Base-by-base conservation (phyloP, 2,329 filamentous ascomycete species). In the Pyricularia grisea region DNA sequence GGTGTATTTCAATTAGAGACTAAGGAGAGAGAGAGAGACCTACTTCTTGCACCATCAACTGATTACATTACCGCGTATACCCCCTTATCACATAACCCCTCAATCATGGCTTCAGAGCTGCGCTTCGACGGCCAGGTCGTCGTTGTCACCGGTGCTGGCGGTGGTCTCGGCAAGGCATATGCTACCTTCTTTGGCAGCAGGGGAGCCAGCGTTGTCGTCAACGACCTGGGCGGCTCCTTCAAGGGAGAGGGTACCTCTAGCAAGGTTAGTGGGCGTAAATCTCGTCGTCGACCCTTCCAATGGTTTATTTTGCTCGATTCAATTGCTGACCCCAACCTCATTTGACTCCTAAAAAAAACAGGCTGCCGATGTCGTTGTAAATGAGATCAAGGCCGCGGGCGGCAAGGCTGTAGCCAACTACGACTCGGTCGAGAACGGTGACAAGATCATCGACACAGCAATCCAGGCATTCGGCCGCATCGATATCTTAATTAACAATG, bases 381-480 rank as follows among this genome's bases (percentile, higher is more conserved):
- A 92, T 74, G 90, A 93, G 82, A 94, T 94, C 81, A 93, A 90
- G 81, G 86, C 89, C 77, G 91, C 90, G 68, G 95, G 95, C 79
- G 95, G 95, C 79, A 96, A 97, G 81, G 95, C 95, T 70, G 94
- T 97, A 67, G 93, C 94, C 80, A 98, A 97, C 87, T 98, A 98
- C 85, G 92, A 99, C 83, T 89, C 88, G 79, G 94, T 97, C 81
- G 92, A 95, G 83, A 86, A 94, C 76, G 95, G 95, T 76, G 94
- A 98, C 71, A 90, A 87, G 81, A 98, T 99, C 79, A 96, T 99
- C 81, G 90, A 94, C 73, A 94, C 92, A 28, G 92, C 92, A 75
- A 91, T 95, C 78, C 83, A 92, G 79, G 84, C 83, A 69, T 95
- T 90, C 77, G 92, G 94, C 74, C 92, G 94, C 76, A 88, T 99